These are phyloP conservation scores for Debaryomyces sp. DNA, from an alignment of 1,139 yeast genomes.

Conservation along the genomic window DNA sequence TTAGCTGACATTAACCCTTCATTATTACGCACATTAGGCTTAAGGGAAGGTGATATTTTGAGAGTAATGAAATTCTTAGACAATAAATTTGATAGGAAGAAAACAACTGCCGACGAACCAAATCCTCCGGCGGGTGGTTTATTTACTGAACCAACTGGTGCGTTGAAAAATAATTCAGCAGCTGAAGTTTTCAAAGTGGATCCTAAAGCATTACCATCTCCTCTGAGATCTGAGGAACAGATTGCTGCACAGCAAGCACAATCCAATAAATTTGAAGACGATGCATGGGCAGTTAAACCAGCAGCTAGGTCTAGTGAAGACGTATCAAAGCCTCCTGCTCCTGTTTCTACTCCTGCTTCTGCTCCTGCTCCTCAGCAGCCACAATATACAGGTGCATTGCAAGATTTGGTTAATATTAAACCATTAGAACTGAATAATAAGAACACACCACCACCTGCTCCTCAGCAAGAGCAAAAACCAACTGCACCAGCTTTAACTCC, in stretches of 20 bases:
- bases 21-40: conserved; percentile 84
- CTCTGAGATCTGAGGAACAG: conserved; percentile 19
- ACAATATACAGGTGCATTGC: conserved; percentile 79
- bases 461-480: conserved; percentile 24
- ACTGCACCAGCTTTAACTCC: conserved; percentile 54
- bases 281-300: conserved; percentile 91
- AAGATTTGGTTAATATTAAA: conserved; percentile 77
- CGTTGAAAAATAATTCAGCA: conserved; percentile 59
- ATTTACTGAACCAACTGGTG: conserved; percentile 75
- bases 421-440: conserved; percentile 53
- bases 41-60: conserved; percentile 93
- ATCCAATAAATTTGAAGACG: conserved; percentile 62
- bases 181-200: conserved; percentile 44
- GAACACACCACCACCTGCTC: conserved; percentile 10
- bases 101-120: conserved; percentile 27
- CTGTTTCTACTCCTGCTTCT: background rate
- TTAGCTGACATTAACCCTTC: conserved; percentile 80
- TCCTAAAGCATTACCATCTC: conserved; percentile 48
- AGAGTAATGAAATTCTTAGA: conserved; percentile 86
- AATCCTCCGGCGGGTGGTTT: conserved; percentile 53
- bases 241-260: conserved; percentile 15
- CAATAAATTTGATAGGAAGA: conserved; percentile 64
- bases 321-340: conserved; percentile 23
- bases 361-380: conserved; percentile 34
- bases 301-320: conserved; percentile 61